Evolutionary conservation across 1,139 yeast species (phyloP).

Genomic region (Scheffersomyces stambukii): DNA sequence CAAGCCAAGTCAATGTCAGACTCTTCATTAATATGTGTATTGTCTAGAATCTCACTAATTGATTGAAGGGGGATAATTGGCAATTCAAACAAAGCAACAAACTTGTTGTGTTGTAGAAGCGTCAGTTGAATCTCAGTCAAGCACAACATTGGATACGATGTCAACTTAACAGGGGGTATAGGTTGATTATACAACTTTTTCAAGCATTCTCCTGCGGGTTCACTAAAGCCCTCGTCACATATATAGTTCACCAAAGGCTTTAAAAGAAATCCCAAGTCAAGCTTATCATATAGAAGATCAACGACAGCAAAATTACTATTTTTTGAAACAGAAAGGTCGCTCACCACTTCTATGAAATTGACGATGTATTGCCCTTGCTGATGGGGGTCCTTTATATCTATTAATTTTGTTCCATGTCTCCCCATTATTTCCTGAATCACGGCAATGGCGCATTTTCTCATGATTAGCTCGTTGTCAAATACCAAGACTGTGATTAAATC

Average conservation of each 20-base stretch:
- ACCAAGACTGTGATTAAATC: constrained; percentile 52
- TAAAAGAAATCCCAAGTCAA: constrained; percentile 9
- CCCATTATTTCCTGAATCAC: constrained; percentile 86
- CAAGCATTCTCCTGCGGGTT: constrained; percentile 5
- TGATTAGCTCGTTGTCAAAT: constrained; percentile 69
- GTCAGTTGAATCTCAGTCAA: constrained; percentile 69
- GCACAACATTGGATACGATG: constrained; percentile 55
- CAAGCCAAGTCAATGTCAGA: constrained; percentile 29
- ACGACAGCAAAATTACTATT: constrained; percentile 6
- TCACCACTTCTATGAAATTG: constrained; percentile 52
- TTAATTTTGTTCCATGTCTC: constrained; percentile 46
- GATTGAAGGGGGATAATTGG: too few species aligned
- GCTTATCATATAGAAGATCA: constrained; percentile 7
- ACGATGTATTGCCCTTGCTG: constrained; percentile 38
- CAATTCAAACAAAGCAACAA: constrained; percentile 2
- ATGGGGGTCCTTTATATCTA: constrained; percentile 13
- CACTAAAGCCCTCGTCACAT: constrained; percentile 6
- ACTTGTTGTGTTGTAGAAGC: constrained; percentile 2
- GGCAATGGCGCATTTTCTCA: constrained; percentile 81
- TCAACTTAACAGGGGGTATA: constrained; percentile 1
- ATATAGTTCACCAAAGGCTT: constrained; percentile 5
- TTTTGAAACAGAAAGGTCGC: constrained; percentile 5
- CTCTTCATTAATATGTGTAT: too few species aligned
- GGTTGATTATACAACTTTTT: constrained; percentile 10
- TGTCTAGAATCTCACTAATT: too few species aligned